Evolutionary conservation across 2,329 filamentous ascomycete species (phyloP), one percentile per base, ranked within the genome.

Genomic region (Ceratocystis colombiana): DNA sequence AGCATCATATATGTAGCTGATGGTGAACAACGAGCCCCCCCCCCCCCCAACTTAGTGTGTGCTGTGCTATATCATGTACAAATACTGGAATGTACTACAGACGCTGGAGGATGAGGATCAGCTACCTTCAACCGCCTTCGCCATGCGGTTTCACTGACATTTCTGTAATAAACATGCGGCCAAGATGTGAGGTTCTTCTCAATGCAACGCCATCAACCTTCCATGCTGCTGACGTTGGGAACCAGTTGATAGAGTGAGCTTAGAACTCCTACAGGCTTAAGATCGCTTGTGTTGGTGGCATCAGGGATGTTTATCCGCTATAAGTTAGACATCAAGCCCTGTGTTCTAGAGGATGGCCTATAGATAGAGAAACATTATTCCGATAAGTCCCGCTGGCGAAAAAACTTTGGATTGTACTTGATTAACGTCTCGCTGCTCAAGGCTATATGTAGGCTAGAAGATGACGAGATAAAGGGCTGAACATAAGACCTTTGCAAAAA

Each of bases 131-230:
- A 20, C 48, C 20, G n/a, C 48, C 22, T 22, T 22, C 5, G 1
- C 6, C n/a, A 53, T 25, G 25, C 7, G 20, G 5, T 8, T 53
- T 25, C 48, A 25, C 22, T 59, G 25, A 30, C 28, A n/a, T 15
- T 59, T n/a, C 48, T 59, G 53, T 37, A 30, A 59, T 8, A 37
- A 41, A 37, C 17, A 37, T 59, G 55, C 55, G 55, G 55, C 30
- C 25, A 37, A 59, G 28, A 59, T 37, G 55, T 37, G 55, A n/a
- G 28, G 7, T 59, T 59, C 25, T 59, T 59, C 55, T 37, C 15
- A 59, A 59, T 59, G 55, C 55, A 59, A 59, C 55, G 30, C 55
- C 8, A 59, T 15, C 8, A 37, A n/a, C 28, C 55, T 59, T 37
- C 55, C 33, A 37, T 59, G 55, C 25, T 59, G 28, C 55, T 20